Evolutionary conservation across 2,329 filamentous ascomycete genomes (phyloP).

Genomic region (Pseudocercospora macadamiae): DNA sequence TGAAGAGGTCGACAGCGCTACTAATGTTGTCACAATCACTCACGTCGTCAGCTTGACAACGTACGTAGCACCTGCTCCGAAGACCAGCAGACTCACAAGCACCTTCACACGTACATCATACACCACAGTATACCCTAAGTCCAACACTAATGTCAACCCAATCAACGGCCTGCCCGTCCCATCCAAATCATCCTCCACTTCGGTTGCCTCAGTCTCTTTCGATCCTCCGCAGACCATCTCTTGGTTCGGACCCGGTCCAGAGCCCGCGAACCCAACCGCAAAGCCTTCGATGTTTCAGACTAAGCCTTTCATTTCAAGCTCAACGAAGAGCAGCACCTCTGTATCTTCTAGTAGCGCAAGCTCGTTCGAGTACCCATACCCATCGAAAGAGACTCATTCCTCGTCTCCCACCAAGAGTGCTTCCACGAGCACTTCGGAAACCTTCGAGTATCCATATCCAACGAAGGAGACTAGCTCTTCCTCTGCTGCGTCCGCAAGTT

Average conservation of each 20-base stretch:
- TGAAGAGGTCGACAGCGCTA: not conserved
- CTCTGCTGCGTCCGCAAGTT: not conserved
- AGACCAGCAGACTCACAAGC: not conserved
- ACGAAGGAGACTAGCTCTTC: not conserved
- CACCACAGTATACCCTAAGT: not conserved
- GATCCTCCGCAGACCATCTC: not conserved
- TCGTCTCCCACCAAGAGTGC: not conserved
- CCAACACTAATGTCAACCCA: not conserved
- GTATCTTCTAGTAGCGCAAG: no score
- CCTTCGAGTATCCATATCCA: not conserved
- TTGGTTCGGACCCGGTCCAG: not conserved
- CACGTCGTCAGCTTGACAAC: constrained; percentile 7
- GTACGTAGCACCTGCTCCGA: not conserved
- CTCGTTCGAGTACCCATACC: no score
- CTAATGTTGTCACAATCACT: constrained; percentile 3
- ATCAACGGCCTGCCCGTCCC: constrained; percentile 3
- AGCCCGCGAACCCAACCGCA: constrained; percentile 6
- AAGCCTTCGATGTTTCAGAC: constrained; percentile 1
- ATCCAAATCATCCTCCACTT: not conserved
- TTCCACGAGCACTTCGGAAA: not conserved
- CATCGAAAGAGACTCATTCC: not conserved
- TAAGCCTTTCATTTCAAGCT: not conserved
- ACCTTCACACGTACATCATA: not conserved
- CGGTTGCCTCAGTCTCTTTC: not conserved
- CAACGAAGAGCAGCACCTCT: not conserved